These are phyloP conservation scores for Diaporthe sp. DNA, from an alignment of 2,329 filamentous ascomycete species.

Conservation along the genomic window DNA sequence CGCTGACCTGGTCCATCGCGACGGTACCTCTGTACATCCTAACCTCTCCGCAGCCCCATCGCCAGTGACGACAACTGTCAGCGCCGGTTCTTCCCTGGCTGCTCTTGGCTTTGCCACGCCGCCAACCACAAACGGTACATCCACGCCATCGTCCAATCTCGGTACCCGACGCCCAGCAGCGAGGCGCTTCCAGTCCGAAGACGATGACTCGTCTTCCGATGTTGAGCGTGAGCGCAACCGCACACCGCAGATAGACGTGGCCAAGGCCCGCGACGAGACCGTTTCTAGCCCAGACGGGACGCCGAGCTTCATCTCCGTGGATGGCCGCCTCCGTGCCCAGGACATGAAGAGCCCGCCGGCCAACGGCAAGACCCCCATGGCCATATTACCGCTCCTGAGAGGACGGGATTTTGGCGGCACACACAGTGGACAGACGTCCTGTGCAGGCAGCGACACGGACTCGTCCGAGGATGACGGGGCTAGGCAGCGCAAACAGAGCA, in stretches of 20 bases:
- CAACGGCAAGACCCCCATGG: slow-evolving; percentile 38
- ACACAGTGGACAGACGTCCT: slow-evolving; percentile 67
- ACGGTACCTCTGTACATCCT: slow-evolving; percentile 42
- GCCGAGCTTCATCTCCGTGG: slow-evolving; percentile 66
- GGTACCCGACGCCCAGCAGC: slow-evolving; percentile 53
- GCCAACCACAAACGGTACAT: slow-evolving; percentile 40
- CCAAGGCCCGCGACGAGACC: slow-evolving; percentile 60
- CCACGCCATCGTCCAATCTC: slow-evolving; percentile 42
- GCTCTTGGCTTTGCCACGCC: slow-evolving; percentile 38
- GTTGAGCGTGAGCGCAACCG: slow-evolving; percentile 32
- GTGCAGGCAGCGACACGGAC: slow-evolving; percentile 65
- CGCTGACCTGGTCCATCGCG: slow-evolving; percentile 60
- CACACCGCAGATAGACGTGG: slow-evolving; percentile 54
- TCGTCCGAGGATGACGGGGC: slow-evolving; percentile 55
- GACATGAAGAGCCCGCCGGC: slow-evolving; percentile 52
- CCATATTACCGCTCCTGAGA: slow-evolving; percentile 45
- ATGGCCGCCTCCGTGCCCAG: slow-evolving; percentile 60
- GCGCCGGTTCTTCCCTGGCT: slow-evolving; percentile 30
- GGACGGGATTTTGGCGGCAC: slow-evolving; percentile 73
- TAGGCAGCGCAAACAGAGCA: slow-evolving; percentile 36
- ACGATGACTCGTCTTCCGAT: slow-evolving; percentile 47
- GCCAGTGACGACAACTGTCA: slow-evolving; percentile 39
- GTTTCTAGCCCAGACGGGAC: slow-evolving; percentile 69
- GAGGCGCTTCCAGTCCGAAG: slow-evolving; percentile 54
- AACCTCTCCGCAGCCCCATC: slow-evolving; percentile 37